Evolutionary conservation across 2,329 filamentous ascomycete species (phyloP).

Genomic region (Penicillium sp.): DNA sequence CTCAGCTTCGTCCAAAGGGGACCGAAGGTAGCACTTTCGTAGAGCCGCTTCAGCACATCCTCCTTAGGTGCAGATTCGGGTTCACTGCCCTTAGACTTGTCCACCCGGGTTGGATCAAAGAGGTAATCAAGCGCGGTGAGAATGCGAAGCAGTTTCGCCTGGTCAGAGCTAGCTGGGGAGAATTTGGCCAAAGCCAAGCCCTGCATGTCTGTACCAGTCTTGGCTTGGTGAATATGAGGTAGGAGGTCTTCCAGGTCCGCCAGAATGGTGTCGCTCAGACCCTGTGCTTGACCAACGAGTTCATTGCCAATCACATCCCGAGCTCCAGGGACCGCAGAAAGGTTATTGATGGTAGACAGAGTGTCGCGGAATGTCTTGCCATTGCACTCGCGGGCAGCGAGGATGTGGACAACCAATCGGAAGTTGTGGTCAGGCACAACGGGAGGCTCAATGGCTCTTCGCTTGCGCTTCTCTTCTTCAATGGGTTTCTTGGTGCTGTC

Average conservation of each 20-base stretch:
- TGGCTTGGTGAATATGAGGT: constrained; percentile 77
- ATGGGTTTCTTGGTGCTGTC: constrained; percentile 24
- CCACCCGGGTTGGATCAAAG: constrained; percentile 71
- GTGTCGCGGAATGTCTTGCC: constrained; percentile 98
- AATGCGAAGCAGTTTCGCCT: constrained; percentile 89
- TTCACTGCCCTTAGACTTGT: constrained; percentile 49
- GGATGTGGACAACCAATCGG: constrained; percentile 89
- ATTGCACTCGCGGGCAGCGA: constrained; percentile 91
- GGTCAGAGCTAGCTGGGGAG: constrained; percentile 89
- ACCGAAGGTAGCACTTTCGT: constrained; percentile 84
- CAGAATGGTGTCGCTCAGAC: constrained; percentile 77
- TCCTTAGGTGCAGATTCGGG: constrained; percentile 62
- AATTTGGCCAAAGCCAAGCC: constrained; percentile 91
- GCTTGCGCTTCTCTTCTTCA: constrained; percentile 51
- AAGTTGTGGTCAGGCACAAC: constrained; percentile 84
- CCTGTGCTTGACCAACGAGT: constrained; percentile 77
- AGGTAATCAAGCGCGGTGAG: constrained; percentile 92
- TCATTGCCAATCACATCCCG: constrained; percentile 90
- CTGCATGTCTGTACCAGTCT: constrained; percentile 89
- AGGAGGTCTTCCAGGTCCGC: constrained; percentile 77
- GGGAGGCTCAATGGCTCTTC: constrained; percentile 66
- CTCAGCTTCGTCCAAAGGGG: constrained; percentile 90
- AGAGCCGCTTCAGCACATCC: constrained; percentile 78
- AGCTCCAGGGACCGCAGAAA: constrained; percentile 85
- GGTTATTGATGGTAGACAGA: constrained; percentile 95